phyloP scores from a whole-genome alignment of 495 filamentous ascomycete species.

The Lindgomyces ingoldianus region DNA sequence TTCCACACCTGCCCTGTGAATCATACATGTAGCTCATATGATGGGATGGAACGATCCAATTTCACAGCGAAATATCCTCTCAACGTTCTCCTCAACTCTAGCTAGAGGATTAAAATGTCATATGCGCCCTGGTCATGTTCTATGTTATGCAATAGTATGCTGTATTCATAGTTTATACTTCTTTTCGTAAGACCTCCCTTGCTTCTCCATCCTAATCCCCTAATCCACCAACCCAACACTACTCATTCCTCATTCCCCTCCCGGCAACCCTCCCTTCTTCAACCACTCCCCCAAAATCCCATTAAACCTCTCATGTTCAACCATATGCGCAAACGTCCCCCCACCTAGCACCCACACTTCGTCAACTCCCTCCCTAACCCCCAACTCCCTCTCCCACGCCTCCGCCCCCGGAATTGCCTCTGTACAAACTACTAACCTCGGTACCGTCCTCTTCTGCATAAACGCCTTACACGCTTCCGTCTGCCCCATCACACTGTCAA shows the following conservation, averaged over 20 bases:
- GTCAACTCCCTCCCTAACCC: conserved; percentile 14
- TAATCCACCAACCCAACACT: too few relatives aligned
- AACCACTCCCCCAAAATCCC: conserved; percentile 25
- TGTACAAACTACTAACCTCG: conserved; percentile 19
- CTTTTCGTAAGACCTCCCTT: too few relatives aligned
- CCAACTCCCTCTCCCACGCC: conserved; percentile 23
- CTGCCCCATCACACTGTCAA: conserved; percentile 22
- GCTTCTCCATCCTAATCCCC: too few relatives aligned
- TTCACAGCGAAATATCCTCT: neutral
- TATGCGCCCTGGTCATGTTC: too few relatives aligned
- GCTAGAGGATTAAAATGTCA: too few relatives aligned
- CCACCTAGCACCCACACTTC: conserved; percentile 2
- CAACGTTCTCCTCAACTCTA: neutral
- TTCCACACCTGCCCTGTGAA: conserved; percentile 5
- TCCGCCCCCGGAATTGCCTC: neutral
- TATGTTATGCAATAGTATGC: too few relatives aligned
- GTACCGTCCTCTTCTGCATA: conserved; percentile 18
- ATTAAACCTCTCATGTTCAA: conserved; percentile 23
- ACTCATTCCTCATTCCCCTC: too few relatives aligned
- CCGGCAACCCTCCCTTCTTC: neutral
- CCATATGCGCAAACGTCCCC: conserved; percentile 26
- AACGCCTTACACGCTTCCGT: conserved; percentile 13
- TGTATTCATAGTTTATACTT: too few relatives aligned
- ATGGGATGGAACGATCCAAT: neutral
- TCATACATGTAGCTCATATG: neutral